These are phyloP conservation scores for Podaxis mareebaensis DNA, from an alignment of 768 basidiomycete species.

Conservation along the genomic window DNA sequence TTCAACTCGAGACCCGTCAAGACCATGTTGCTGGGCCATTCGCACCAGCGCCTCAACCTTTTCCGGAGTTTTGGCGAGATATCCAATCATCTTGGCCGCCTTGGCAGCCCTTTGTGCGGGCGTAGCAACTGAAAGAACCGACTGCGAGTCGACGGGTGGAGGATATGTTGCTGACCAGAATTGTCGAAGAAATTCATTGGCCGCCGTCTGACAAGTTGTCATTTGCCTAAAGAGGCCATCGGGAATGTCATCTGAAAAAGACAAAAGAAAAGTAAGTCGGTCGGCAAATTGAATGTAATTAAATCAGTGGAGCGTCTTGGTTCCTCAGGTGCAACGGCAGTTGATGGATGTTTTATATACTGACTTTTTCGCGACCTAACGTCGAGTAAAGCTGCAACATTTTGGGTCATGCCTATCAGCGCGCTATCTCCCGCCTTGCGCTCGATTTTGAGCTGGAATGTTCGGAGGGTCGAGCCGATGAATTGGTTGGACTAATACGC, in stretches of 20 bases:
- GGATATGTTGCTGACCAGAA: constrained; percentile 92
- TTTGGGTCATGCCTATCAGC: constrained; percentile 73
- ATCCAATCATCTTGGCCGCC: constrained; percentile 85
- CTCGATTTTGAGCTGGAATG: constrained; percentile 62
- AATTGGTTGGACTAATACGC: background rate
- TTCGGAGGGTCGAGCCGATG: background rate
- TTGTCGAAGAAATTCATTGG: constrained; percentile 95
- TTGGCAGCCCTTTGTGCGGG: constrained; percentile 74
- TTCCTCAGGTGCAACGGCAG: background rate
- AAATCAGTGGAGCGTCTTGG: background rate
- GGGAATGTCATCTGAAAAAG: constrained; percentile 70
- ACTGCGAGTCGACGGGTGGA: constrained; percentile 49
- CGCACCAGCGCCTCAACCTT: constrained; percentile 80
- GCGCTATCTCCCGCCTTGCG: constrained; percentile 69
- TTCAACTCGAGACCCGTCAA: constrained; percentile 64
- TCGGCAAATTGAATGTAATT: constrained; percentile 12
- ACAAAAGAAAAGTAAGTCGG: background rate
- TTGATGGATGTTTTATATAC: constrained; percentile 21
- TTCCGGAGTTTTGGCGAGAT: constrained; percentile 76
- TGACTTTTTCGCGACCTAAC: constrained; percentile 65
- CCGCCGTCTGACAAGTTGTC: constrained; percentile 87
- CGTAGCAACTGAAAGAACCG: constrained; percentile 41
- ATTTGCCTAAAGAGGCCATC: constrained; percentile 78
- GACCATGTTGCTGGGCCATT: constrained; percentile 56
- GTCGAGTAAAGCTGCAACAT: constrained; percentile 72